Evolutionary conservation across 108 stramenopile species (phyloP), one percentile per base, ranked within the genome.

Genomic region (Stephanodiscus minutulus): DNA sequence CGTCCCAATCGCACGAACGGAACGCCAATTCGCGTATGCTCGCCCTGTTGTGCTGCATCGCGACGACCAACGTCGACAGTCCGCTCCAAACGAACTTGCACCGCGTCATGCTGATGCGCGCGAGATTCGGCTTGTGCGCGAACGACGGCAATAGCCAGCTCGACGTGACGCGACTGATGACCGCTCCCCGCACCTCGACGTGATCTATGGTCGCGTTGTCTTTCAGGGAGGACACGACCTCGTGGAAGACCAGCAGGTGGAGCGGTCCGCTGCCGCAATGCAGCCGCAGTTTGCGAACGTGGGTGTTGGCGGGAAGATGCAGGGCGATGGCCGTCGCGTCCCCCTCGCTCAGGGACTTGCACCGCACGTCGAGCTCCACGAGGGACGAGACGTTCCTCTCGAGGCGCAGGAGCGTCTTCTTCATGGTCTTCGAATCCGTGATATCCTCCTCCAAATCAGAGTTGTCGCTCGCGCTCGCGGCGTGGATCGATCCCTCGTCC

Each of bases 11-110:
- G 47, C 63, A 64, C 12, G 63, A 64, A 9, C 47, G 63, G 47
- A 64, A 48, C n/a, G 27, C n/a, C 11, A 64, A 18, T 18, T 64
- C 29, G 25, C n/a, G 9, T 15, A 64, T 41, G 27, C 29, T 28
- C 31, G 31, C 5, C 24, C 44, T 21, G 47, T 44, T 47, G 47
- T 64, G 63, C 27, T 64, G 63, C 63, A 48, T 29, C 29, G 46
- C 63, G 29, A 64, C 8, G 28, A 46, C 28, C 17, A 47, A 11
- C 21, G 47, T 64, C 0, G 63, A 15, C 37, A 44, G 27, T 29
- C 46, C 63, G 20, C 27, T 28, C 3, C 47, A 17, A 22, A 64
- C 39, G 20, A 64, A 64, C 18, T 24, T 25, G 47, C 63, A 64
- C 25, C 47, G 37, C 11, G 36, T 64, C 21, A 64, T 27, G 7